A percentile compares a stretch with the other conserved stretches of the same genome.
phyloP scores from a whole-genome alignment of 2,329 filamentous ascomycete species.

The Colletotrichum coccodes region DNA sequence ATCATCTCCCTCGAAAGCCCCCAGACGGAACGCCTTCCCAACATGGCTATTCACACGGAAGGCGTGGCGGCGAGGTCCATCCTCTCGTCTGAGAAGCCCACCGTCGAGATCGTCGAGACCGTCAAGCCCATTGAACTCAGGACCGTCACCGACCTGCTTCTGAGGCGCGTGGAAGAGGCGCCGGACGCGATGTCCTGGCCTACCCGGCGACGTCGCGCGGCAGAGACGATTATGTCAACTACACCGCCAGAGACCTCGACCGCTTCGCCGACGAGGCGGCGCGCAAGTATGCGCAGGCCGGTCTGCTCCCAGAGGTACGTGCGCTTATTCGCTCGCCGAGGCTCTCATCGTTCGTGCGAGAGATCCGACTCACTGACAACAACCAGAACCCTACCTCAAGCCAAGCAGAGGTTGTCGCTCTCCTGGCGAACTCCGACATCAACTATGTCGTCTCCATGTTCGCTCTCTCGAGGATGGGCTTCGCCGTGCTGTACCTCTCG shows the following conservation, averaged over 20 bases:
- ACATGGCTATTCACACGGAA: constrained; percentile 22
- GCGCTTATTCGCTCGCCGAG: not conserved
- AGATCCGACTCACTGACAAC: not conserved
- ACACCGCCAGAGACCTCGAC: constrained; percentile 38
- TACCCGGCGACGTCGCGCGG: constrained; percentile 36
- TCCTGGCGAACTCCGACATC: constrained; percentile 60
- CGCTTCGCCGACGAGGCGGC: constrained; percentile 37
- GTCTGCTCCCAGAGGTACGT: constrained; percentile 30
- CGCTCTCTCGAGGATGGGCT: constrained; percentile 62
- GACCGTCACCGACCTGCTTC: constrained; percentile 16
- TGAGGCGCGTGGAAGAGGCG: constrained; percentile 15
- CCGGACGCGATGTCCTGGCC: constrained; percentile 33
- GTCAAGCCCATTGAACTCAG: constrained; percentile 20
- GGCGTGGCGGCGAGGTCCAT: constrained; percentile 14
- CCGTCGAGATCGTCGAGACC: constrained; percentile 17
- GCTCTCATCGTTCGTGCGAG: too few relatives aligned
- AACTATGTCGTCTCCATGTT: constrained; percentile 63
- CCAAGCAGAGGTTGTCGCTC: constrained; percentile 51
- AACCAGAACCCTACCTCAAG: constrained; percentile 28
- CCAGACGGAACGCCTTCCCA: not conserved
- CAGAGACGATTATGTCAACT: constrained; percentile 36
- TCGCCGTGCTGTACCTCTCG: constrained; percentile 63
- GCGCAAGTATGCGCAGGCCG: constrained; percentile 20
- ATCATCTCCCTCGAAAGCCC: not conserved
- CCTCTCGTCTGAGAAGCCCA: constrained; percentile 17